Percentiles rank a stretch among this genome's conserved stretches.
phyloP scores from a whole-genome alignment of 352 stramenopile species.

The Phytophthora niederhauseri region DNA sequence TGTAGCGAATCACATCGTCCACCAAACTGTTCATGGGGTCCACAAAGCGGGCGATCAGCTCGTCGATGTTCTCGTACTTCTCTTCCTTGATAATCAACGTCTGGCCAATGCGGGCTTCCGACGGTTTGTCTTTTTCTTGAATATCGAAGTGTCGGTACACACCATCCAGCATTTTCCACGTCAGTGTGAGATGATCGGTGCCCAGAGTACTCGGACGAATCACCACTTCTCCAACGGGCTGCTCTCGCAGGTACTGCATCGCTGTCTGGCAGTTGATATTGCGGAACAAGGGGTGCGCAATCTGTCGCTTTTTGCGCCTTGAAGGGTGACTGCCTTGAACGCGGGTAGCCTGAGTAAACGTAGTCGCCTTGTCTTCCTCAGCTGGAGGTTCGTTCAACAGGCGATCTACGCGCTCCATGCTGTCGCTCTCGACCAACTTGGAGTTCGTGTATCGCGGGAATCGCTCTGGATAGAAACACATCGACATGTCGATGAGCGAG shows the following conservation, averaged over 20 bases:
- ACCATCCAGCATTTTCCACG: constrained; percentile 89
- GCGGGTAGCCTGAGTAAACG: constrained; percentile 43
- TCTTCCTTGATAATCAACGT: constrained; percentile 90
- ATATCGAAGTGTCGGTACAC: constrained; percentile 92
- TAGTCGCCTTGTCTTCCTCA: constrained; percentile 72
- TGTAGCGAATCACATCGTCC: constrained; percentile 87
- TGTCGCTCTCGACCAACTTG: constrained; percentile 68
- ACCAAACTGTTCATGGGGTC: constrained; percentile 91
- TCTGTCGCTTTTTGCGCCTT: constrained; percentile 88
- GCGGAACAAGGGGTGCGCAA: constrained; percentile 84
- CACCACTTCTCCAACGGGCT: constrained; percentile 82
- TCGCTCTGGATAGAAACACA: constrained; percentile 68
- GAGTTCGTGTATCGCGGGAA: constrained; percentile 64
- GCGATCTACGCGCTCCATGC: constrained; percentile 70
- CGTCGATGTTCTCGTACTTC: constrained; percentile 88
- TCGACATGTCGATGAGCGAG: constrained; percentile 76
- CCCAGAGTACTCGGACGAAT: constrained; percentile 86
- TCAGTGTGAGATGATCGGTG: constrained; percentile 86
- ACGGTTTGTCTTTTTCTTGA: constrained; percentile 88
- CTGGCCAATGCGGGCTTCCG: constrained; percentile 78
- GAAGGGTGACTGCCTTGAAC: constrained; percentile 41
- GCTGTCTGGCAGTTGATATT: constrained; percentile 88
- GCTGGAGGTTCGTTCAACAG: constrained; percentile 75
- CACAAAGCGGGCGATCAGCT: constrained; percentile 88
- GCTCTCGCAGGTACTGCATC: constrained; percentile 83